Evolutionary conservation across 2,329 filamentous ascomycete genomes (phyloP).

Genomic region (Neonectria magnoliae): DNA sequence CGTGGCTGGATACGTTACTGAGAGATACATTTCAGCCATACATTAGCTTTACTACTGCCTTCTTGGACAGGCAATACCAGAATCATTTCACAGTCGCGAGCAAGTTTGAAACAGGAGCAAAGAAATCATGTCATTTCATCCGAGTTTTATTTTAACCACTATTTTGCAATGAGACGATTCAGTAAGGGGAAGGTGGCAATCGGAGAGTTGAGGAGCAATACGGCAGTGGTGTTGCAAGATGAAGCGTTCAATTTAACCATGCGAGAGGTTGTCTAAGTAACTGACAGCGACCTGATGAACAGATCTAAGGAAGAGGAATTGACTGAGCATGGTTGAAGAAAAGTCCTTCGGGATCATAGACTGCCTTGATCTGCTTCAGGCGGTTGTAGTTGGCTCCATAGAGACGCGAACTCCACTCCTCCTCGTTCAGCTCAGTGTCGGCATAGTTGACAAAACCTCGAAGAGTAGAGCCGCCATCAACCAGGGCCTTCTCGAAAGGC

Average conservation of each 20-base stretch:
- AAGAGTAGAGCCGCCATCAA: constrained; percentile 30
- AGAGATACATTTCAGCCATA: too few species aligned
- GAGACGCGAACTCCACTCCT: constrained; percentile 39
- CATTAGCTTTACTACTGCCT: too few species aligned
- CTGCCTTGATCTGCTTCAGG: constrained; percentile 36
- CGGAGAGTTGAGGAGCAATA: not conserved
- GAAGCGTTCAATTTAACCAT: not conserved
- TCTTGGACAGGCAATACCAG: too few species aligned
- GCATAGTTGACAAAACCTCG: constrained; percentile 42
- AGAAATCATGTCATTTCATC: too few species aligned
- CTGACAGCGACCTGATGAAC: not conserved
- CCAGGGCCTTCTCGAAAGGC: constrained; percentile 36
- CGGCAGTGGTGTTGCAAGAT: not conserved
- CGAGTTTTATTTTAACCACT: too few species aligned
- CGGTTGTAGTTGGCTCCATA: constrained; percentile 35
- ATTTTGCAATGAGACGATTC: too few species aligned
- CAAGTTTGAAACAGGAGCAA: too few species aligned
- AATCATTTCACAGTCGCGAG: too few species aligned
- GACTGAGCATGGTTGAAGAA: constrained; percentile 37
- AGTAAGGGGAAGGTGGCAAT: too few species aligned
- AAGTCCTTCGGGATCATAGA: constrained; percentile 33
- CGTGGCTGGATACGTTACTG: too few species aligned
- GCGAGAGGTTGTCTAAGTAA: not conserved
- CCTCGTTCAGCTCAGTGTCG: constrained; percentile 34
- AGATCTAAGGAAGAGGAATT: constrained; percentile 26